Conservation (phyloP, 2,329 filamentous ascomycete genomes). For the Fusarium acutatum region DNA sequence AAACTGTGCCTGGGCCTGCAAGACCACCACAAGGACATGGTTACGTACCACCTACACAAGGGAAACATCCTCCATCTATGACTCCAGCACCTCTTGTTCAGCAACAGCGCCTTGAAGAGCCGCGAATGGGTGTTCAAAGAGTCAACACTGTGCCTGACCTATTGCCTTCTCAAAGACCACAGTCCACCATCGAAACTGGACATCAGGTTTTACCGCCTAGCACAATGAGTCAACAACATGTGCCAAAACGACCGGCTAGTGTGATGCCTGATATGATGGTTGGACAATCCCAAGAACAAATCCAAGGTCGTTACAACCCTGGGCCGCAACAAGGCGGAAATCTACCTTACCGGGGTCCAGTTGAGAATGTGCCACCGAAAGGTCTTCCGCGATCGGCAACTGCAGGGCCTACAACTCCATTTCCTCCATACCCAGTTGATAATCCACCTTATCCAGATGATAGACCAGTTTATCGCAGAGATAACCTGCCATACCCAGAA, state of each 20-base stretch:
- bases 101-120: constrained; percentile 31
- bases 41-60: constrained; percentile 36
- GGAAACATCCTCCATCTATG: constrained; percentile 38
- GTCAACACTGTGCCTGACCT: constrained; percentile 38
- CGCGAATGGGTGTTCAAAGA: constrained; percentile 29
- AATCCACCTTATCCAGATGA: constrained; percentile 29
- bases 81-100: constrained; percentile 34
- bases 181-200: constrained; percentile 10
- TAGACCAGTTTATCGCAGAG: background rate
- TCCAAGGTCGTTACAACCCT: background rate
- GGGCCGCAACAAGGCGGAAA: constrained; percentile 8
- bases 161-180: constrained; percentile 29
- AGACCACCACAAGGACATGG: constrained; percentile 16
- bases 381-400: constrained; percentile 29
- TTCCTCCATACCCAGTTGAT: constrained; percentile 25
- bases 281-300: constrained; percentile 4
- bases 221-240: constrained; percentile 6
- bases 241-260: constrained; percentile 29
- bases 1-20: background rate
- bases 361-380: constrained; percentile 21
- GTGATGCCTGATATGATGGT: constrained; percentile 35
- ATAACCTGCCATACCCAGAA: constrained; percentile 21
- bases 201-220: background rate
- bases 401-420: constrained; percentile 23
- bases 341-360: constrained; percentile 22